Base-by-base conservation (phyloP, 345 rosid species). In the Isatis tinctoria region DNA sequence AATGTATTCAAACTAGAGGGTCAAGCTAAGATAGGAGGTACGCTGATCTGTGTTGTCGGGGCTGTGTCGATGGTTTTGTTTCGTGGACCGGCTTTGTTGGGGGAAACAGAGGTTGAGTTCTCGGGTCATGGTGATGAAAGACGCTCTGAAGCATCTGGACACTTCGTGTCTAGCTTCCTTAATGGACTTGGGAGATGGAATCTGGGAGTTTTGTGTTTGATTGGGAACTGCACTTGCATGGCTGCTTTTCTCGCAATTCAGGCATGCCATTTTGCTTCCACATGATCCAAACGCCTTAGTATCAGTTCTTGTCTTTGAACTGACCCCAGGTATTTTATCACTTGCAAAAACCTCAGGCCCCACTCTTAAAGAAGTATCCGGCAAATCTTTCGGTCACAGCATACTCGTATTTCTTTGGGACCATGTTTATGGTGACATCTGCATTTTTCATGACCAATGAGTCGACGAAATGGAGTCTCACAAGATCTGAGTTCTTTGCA, bases 221-320 rank as follows among this genome's bases (percentile, higher is more conserved):
- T 95, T 24, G 99, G 99, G 65, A 95, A 95, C 78, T 95, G 99
- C 75, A 83, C 88, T 70, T 95, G 98, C 84, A 92, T 95, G 98
- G 98, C 98, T 69, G 89, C 96, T 56, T 95, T 92, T 75, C 83
- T 95, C 53, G 99, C 92, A 57, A 85, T 92, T 74, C 98, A 95
- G 99, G 99, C 87, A 85, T 79, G 20, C 39, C 64, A 14, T 59
- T 58, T 52, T 56, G 45, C 41, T 32, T 64, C 28, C 1, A 32
- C 4, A 51, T 60, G 37, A 60, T 68, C 69, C 57, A 44, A 35
- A 53, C 51, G 41, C 33, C 11, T 58, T 49, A 24, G 20, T 56
- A n/a, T 60, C 68, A 20, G 6, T 37, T 52, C 11, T 14, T 24
- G 33, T 62, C 59, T 63, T 58, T 48, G 39, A 35, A 35, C 66